Evolutionary conservation across 371 early-diverging fungal genomes (phyloP), one percentile per base, ranked within the genome.

Genomic region (Mortierella sp.): DNA sequence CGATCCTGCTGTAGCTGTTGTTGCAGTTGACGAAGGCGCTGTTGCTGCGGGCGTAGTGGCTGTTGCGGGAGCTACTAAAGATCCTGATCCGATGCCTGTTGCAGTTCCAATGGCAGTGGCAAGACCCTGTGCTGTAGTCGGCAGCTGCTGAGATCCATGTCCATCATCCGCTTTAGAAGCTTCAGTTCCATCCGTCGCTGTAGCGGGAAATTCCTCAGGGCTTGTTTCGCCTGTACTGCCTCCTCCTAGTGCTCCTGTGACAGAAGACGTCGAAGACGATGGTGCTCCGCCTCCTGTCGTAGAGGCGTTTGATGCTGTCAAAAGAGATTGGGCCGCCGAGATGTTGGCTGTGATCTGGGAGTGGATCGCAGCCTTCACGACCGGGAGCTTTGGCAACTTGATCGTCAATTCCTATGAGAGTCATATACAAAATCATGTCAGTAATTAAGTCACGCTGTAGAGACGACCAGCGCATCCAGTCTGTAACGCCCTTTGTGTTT

Each of bases 311-410:
- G 77, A n/a, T 7, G 68, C 29, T 4, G 60, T 46, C 48, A 71
- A 46, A 41, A 65, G 21, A n/a, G 75, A 63, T 1, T 49, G 38
- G 18, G 77, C 51, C 0, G 56, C 71, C 1, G 78, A 44, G 7
- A 60, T 63, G 24, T 51, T 78, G 43, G 70, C 70, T 12, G 87
- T 82, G 8, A 77, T 63, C 41, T 82, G 65, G 10, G 87, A 76
- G 56, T 82, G 82, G 35, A 86, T 86, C 12, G 87, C 77, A 1
- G 77, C 80, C 49, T 86, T 86, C 49, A 86, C 80, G 14, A 80
- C 80, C 16, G 82, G 74, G 18, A 75, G 65, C 63, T 86, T 86
- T 21, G 87, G 87, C 1, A 86, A 60, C 44, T 86, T 86, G 55
- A 86, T 72, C 14, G 79, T 77, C 73, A 86, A 32, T 8, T 86